A percentile compares a stretch with the other conserved stretches of the same genome.
phyloP scores from a whole-genome alignment of 768 basidiomycete species.

The Pleurotus ostreatus region DNA sequence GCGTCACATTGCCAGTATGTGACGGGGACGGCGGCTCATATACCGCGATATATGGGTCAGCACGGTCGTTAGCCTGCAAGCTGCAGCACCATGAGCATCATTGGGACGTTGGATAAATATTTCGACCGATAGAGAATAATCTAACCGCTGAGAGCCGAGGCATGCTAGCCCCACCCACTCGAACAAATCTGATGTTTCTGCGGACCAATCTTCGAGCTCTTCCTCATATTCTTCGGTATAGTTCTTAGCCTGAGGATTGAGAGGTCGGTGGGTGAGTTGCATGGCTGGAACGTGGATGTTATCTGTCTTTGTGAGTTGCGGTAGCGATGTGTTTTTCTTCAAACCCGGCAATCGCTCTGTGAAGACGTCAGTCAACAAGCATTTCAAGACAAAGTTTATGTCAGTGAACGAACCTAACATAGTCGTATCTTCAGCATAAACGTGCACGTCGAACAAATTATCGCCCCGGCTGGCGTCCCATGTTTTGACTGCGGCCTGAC shows the following conservation, averaged over 20 bases:
- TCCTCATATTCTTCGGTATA: slow-evolving; percentile 25
- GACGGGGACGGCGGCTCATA: slow-evolving; percentile 53
- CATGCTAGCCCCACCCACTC: slow-evolving; percentile 76
- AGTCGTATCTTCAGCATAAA: slow-evolving; percentile 25
- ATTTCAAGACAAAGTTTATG: neutral
- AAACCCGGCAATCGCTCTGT: neutral
- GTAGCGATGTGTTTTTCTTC: neutral
- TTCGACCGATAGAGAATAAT: neutral
- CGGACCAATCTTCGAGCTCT: slow-evolving; percentile 46
- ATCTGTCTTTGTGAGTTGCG: slow-evolving; percentile 22
- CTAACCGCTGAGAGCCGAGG: slow-evolving; percentile 62
- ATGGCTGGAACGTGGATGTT: slow-evolving; percentile 37
- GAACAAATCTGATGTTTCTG: slow-evolving; percentile 42
- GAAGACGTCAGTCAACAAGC: neutral
- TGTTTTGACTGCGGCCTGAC: slow-evolving; percentile 33
- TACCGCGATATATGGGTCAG: slow-evolving; percentile 65
- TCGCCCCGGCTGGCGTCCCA: slow-evolving; percentile 47
- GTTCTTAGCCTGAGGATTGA: neutral
- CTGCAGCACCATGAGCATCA: slow-evolving; percentile 29
- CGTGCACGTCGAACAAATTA: slow-evolving; percentile 43
- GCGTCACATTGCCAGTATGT: slow-evolving; percentile 41
- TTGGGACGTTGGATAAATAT: neutral
- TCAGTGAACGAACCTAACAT: neutral
- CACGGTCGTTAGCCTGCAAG: slow-evolving; percentile 55
- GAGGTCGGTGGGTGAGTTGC: slow-evolving; percentile 17